These are phyloP conservation scores for Trypanosoma boissoni DNA, from an alignment of 208 protist genomes.

Conservation along the genomic window DNA sequence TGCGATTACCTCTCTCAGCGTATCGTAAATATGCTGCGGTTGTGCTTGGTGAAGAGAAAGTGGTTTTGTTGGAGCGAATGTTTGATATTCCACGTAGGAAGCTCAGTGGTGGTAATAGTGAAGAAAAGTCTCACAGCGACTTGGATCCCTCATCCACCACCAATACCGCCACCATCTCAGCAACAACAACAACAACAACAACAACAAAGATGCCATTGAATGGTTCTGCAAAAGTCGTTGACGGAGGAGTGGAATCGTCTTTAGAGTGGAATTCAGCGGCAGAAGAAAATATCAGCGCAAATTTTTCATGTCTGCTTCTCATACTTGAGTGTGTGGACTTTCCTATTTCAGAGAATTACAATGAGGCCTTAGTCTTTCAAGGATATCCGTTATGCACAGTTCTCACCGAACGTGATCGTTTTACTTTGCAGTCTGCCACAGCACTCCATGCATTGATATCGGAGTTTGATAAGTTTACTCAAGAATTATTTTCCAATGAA, in stretches of 20 bases:
- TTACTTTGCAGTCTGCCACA: constrained; percentile 9
- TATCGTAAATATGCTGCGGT: constrained; percentile 11
- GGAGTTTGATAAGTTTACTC: not conserved
- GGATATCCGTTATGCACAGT: constrained; percentile 17
- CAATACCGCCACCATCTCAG: too few relatives aligned
- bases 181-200: not conserved
- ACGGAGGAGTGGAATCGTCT: too few relatives aligned
- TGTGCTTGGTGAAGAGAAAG: constrained; percentile 13
- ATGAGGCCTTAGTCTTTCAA: constrained; percentile 8
- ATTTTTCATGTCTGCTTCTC: constrained; percentile 19
- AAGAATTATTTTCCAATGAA: constrained; percentile 1
- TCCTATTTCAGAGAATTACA: constrained; percentile 6
- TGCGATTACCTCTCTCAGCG: constrained; percentile 7
- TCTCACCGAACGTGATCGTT: constrained; percentile 12
- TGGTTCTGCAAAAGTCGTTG: too few relatives aligned
- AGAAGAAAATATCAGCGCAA: constrained; percentile 10
- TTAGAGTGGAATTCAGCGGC: not conserved
- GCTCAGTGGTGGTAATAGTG: not conserved
- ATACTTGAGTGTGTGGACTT: constrained; percentile 19
- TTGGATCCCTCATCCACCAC: too few relatives aligned
- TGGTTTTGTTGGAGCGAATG: constrained; percentile 1
- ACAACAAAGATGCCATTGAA: too few relatives aligned
- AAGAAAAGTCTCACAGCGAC: not conserved
- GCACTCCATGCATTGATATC: constrained; percentile 1
- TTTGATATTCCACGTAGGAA: constrained; percentile 15